Percentiles rank a stretch among this genome's conserved stretches.
phyloP scores from a whole-genome alignment of 345 rosid species.

The Passiflora organensis region DNA sequence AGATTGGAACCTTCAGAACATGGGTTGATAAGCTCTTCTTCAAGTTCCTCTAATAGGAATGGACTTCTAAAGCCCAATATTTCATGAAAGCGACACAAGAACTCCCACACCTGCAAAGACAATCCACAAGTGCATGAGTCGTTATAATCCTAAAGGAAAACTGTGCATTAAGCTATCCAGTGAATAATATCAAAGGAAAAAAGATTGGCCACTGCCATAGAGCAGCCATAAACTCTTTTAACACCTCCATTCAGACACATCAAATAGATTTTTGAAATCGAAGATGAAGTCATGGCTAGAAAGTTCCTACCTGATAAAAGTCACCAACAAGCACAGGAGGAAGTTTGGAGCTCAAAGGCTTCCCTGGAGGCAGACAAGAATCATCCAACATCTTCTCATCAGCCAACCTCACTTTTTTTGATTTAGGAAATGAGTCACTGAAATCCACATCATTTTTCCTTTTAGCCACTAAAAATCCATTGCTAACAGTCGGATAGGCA shows the following conservation, averaged over 20 bases:
- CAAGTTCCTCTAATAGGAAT: constrained; percentile 51
- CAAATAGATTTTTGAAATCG: constrained; percentile 9
- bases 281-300: constrained; percentile 7
- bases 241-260: neutral
- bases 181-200: too few relatives aligned
- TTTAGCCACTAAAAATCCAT: constrained; percentile 52
- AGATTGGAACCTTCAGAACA: constrained; percentile 38
- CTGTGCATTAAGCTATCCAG: neutral
- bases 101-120: constrained; percentile 67
- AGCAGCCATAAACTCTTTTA: neutral
- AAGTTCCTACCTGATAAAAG: constrained; percentile 65
- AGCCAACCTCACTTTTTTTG: constrained; percentile 44
- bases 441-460: constrained; percentile 38
- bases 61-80: constrained; percentile 63
- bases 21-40: constrained; percentile 70
- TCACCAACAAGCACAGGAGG: constrained; percentile 80
- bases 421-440: constrained; percentile 37
- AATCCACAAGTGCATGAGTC: constrained; percentile 16
- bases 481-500: constrained; percentile 48
- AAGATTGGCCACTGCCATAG: too few relatives aligned
- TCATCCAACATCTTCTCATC: constrained; percentile 28
- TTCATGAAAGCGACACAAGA: constrained; percentile 67
- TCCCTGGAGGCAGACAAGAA: constrained; percentile 61
- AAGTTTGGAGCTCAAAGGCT: constrained; percentile 55
- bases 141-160: constrained; percentile 6